These are phyloP conservation scores for Suhomyces anneliseae DNA, from an alignment of 1,139 yeast species.

Conservation along the genomic window DNA sequence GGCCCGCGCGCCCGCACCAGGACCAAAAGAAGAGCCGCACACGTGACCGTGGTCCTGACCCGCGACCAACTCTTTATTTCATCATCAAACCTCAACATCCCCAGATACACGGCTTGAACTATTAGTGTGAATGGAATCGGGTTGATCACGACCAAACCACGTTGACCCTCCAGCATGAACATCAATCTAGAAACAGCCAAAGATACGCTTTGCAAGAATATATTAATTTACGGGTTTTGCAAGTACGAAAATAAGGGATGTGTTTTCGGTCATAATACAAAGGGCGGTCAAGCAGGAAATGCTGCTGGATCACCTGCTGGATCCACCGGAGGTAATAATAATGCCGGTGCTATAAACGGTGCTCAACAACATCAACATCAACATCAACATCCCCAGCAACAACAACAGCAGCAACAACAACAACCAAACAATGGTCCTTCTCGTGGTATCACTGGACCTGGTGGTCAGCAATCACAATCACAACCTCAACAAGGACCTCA, in stretches of 20 bases:
- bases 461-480: neutral
- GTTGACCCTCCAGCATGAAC: slow-evolving; percentile 28
- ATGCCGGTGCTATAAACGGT: neutral
- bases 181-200: slow-evolving; percentile 57
- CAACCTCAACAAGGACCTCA: slow-evolving; percentile 2
- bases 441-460: no score
- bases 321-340: slow-evolving; percentile 2
- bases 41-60: neutral
- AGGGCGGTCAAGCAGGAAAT: slow-evolving; percentile 15
- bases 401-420: neutral
- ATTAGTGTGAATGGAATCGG: neutral
- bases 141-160: neutral
- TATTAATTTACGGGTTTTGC: slow-evolving; percentile 85
- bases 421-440: slow-evolving; percentile 2
- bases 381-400: slow-evolving; percentile 3
- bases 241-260: slow-evolving; percentile 89
- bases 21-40: neutral
- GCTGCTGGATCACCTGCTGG: neutral
- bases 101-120: neutral
- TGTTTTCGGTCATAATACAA: slow-evolving; percentile 66
- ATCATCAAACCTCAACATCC: neutral
- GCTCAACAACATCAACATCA: neutral
- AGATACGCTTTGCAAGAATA: slow-evolving; percentile 82
- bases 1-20: no score
- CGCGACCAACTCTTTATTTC: neutral